A percentile compares a stretch with the other conserved stretches of the same genome.
phyloP scores from a whole-genome alignment of 306 rosid species.

The Prunus padus region DNA sequence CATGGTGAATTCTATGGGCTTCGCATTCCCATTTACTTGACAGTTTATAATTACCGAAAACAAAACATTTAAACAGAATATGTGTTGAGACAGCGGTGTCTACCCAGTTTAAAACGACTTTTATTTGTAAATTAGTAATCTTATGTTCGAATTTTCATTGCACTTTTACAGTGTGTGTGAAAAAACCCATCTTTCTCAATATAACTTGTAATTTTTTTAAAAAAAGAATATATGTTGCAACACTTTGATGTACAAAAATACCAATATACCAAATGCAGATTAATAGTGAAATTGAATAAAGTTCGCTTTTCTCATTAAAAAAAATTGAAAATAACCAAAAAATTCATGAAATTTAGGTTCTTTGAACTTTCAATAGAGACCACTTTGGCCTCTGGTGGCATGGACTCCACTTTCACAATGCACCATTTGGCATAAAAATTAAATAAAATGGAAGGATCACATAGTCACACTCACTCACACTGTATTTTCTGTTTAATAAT shows the following conservation, averaged over 20 bases:
- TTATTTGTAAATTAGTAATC: too few species aligned
- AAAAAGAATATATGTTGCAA: neutral
- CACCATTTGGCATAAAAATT: neutral
- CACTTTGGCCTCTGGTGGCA: neutral
- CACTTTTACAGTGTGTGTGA: too few species aligned
- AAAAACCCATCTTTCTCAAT: too few species aligned
- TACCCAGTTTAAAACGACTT: too few species aligned
- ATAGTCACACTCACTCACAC: neutral
- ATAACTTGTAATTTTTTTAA: too few species aligned
- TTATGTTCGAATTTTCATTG: too few species aligned
- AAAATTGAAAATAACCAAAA: too few species aligned
- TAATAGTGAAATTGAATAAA: neutral
- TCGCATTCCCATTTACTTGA: neutral
- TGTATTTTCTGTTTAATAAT: neutral
- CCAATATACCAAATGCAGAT: neutral
- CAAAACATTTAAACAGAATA: neutral
- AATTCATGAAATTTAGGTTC: neutral
- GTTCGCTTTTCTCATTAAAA: neutral
- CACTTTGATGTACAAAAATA: neutral
- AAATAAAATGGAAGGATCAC: neutral
- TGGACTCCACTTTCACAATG: neutral
- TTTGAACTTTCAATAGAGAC: neutral
- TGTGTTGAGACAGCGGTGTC: too few species aligned
- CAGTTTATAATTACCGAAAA: too few species aligned
- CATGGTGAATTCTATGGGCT: neutral